Evolutionary conservation across 2,329 filamentous ascomycete genomes (phyloP).

Genomic region (Colletotrichum kahawae): DNA sequence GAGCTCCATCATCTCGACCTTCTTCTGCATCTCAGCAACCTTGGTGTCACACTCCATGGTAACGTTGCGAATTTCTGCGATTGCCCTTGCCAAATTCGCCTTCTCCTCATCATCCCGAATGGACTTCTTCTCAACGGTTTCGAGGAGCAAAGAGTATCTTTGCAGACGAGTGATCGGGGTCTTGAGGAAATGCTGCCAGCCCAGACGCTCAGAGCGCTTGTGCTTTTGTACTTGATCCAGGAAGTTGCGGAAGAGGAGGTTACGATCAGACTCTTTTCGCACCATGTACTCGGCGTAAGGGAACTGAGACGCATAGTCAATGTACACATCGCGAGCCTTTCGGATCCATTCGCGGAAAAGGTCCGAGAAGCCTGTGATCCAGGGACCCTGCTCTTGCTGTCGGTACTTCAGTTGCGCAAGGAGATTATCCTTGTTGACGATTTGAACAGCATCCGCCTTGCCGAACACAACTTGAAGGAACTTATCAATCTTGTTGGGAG

Average conservation of each 20-base stretch:
- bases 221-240: slow-evolving; percentile 81
- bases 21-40: slow-evolving; percentile 90
- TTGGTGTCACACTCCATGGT: slow-evolving; percentile 90
- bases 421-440: slow-evolving; percentile 91
- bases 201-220: slow-evolving; percentile 79
- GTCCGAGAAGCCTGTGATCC: slow-evolving; percentile 92
- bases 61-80: slow-evolving; percentile 89
- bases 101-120: slow-evolving; percentile 87
- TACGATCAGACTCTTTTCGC: slow-evolving; percentile 82
- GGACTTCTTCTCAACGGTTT: slow-evolving; percentile 85
- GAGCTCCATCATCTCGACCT: slow-evolving; percentile 87
- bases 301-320: slow-evolving; percentile 90
- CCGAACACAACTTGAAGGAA: slow-evolving; percentile 91
- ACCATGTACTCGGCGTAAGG: slow-evolving; percentile 84
- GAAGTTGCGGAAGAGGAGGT: slow-evolving; percentile 86
- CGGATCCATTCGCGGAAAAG: slow-evolving; percentile 98
- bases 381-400: slow-evolving; percentile 95
- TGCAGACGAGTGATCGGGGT: slow-evolving; percentile 91
- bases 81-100: slow-evolving; percentile 79
- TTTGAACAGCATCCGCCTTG: slow-evolving; percentile 85
- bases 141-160: slow-evolving; percentile 83
- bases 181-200: slow-evolving; percentile 95
- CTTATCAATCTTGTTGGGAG: slow-evolving; percentile 75
- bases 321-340: slow-evolving; percentile 86
- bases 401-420: slow-evolving; percentile 94